Base-by-base conservation (phyloP, 345 rosid genomes). In the Sisymbrium irio region DNA sequence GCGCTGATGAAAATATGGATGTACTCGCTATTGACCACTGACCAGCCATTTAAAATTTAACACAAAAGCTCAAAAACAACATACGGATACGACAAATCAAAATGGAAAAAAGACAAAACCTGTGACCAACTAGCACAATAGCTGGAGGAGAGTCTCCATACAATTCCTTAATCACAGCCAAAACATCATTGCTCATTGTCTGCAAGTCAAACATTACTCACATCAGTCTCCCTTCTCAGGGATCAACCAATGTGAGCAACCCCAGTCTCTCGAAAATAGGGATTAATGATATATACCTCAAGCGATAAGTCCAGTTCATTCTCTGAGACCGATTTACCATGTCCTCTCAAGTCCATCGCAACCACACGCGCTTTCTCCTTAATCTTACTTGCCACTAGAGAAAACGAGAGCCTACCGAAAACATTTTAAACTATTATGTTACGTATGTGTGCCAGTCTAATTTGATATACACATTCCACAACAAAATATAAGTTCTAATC, bases 291-390 rank as follows among this genome's bases (percentile, higher is more conserved):
- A 58, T 66, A 84, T 66, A 84, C 99, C 96, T 92, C 90, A 35
- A 95, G 82, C n/a, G 97, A 95, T 61, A 95, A 87, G 36, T 87
- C 93, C 65, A 89, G 69, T 72, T 95, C 99, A 74, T 89, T 83
- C 72, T 87, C 96, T 13, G 97, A 66, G 74, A 75, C 80, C 28
- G 98, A 88, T 70, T 87, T 90, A 37, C 97, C 99, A 28, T 95
- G 99, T 51, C 99, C 99, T 82, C 99, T 87, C 83, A 92, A 55
- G 85, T 95, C 99, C 87, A 95, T 79, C 12, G 96, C 91, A 81
- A 90, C 94, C 27, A 95, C 83, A 9, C 89, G 84, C 27, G 90
- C 97, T 77, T 86, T 88, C 89, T 90, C 97, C 88, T 95, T 95
- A 62, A 95, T 86, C 82, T 73, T 82, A 79, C 86, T 79, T 8